Evolutionary conservation across 23 red algal species (phyloP), one percentile per base, ranked within the genome.

Genomic region (Gracilaria gracilis): DNA sequence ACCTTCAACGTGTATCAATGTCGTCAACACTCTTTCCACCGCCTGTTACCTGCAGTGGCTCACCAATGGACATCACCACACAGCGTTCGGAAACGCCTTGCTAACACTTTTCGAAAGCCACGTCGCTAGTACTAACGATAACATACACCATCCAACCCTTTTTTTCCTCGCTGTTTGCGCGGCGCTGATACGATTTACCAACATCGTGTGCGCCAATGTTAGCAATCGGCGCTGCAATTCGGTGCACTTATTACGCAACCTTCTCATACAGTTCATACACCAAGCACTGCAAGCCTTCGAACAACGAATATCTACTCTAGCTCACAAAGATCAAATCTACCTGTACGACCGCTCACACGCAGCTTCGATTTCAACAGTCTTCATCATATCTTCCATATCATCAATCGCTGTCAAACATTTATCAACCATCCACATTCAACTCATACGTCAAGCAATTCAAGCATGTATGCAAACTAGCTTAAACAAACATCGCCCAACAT

Each of bases 331-430:
- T 13, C 64, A 36, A 23, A 28, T 69, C 33, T 12, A 7, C 11
- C 19, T 32, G 1, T 65, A 37, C 64, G 3, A 34, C 32, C 19
- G 9, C 0, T 37, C 32, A 17, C 64, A 69, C 64, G 37, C 9
- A 34, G 2, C 32, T 32, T 36, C 64, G 1, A 37, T 69, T 69
- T 69, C 64, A 37, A 13, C 31, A 7, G 13, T 77, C 40, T 51
- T 77, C 20, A 51, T 77, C 72, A 48, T 77, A 77, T 51, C 72
- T 13, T 49, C 72, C 38, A 29, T 77, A 50, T 17, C 72, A 48
- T 31, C 23, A 15, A 25, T 50, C 15, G 72, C 46, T n/a, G 23
- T 34, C 6, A 51, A 77, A 28, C 21, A 9, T 17, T 19, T 77
- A 15, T 51, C 72, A 14, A 11, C 72, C 72, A 17, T 42, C 0